Evolutionary conservation across 495 filamentous ascomycete genomes (phyloP).

Genomic region (Penicillium samsonianum): DNA sequence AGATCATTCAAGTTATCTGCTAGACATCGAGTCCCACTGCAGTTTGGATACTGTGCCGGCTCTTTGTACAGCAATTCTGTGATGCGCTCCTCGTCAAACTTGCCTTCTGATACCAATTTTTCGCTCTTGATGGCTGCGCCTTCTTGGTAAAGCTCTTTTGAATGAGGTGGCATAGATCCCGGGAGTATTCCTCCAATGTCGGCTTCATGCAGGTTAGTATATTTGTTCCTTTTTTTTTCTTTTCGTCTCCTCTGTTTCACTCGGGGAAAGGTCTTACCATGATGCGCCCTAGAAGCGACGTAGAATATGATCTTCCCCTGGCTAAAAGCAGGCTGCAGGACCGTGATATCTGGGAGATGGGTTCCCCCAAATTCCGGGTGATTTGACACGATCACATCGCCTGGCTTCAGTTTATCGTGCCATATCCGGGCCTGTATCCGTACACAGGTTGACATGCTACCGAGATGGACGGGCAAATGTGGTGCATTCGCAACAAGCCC

Average conservation of each 20-base stretch:
- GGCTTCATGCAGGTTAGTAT: constrained; percentile 75
- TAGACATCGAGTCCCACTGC: constrained; percentile 84
- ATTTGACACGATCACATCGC: constrained; percentile 93
- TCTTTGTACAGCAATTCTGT: constrained; percentile 78
- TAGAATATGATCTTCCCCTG: constrained; percentile 79
- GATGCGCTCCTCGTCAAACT: constrained; percentile 83
- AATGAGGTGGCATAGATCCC: constrained; percentile 94
- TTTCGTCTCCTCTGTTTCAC: not conserved
- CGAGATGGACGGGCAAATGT: constrained; percentile 89
- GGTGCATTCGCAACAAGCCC: constrained; percentile 65
- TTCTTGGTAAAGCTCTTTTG: constrained; percentile 88
- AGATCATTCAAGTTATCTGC: constrained; percentile 94
- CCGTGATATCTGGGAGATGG: constrained; percentile 87
- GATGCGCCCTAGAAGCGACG: constrained; percentile 82
- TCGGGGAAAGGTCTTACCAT: constrained; percentile 55
- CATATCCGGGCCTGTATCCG: constrained; percentile 75
- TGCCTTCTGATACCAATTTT: constrained; percentile 85
- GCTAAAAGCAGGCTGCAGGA: constrained; percentile 78
- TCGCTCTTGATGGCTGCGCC: constrained; percentile 90
- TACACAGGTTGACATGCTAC: constrained; percentile 68
- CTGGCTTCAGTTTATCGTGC: constrained; percentile 80
- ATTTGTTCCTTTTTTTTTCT: not conserved
- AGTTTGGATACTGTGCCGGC: constrained; percentile 80
- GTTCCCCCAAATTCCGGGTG: constrained; percentile 91
- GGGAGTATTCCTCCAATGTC: constrained; percentile 95